phyloP scores from a whole-genome alignment of 805 yeast genomes.

The Candida bentonensis region DNA sequence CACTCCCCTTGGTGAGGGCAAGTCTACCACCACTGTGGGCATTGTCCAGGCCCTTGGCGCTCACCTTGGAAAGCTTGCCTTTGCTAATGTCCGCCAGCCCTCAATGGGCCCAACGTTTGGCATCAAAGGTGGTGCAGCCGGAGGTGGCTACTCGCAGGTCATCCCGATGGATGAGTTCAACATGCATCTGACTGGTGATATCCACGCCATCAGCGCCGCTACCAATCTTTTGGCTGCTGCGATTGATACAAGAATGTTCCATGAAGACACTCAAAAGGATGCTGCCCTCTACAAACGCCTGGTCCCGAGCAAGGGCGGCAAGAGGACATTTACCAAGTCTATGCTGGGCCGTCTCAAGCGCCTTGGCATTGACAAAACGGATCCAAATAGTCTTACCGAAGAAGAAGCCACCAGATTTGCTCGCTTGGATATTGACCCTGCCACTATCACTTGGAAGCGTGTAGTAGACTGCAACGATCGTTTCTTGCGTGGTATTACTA shows the following conservation, averaged over 20 bases:
- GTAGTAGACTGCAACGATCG: conserved; percentile 93
- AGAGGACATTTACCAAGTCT: conserved; percentile 62
- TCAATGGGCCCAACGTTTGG: conserved; percentile 99
- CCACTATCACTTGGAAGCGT: conserved; percentile 79
- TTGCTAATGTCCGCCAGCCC: conserved; percentile 95
- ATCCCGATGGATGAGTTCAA: conserved; percentile 98
- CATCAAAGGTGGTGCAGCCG: conserved; percentile 98
- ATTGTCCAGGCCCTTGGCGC: conserved; percentile 95
- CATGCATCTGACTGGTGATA: conserved; percentile 95
- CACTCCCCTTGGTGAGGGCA: conserved; percentile 96
- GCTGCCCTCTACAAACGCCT: conserved; percentile 69
- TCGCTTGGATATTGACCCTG: conserved; percentile 78
- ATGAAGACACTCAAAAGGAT: conserved; percentile 77
- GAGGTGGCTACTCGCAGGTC: conserved; percentile 96
- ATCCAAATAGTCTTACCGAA: conserved; percentile 65
- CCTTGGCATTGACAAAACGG: conserved; percentile 66
- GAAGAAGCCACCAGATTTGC: conserved; percentile 68
- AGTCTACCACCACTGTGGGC: conserved; percentile 92
- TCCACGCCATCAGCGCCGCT: conserved; percentile 91
- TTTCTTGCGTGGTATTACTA: conserved; percentile 72
- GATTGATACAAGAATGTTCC: conserved; percentile 93
- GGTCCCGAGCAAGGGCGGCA: conserved; percentile 76
- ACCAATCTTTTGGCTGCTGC: conserved; percentile 93
- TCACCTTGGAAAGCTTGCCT: conserved; percentile 63
- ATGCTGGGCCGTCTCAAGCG: conserved; percentile 64